These are phyloP conservation scores for Penicillium soppii DNA, from an alignment of 495 filamentous ascomycete genomes.

Conservation along the genomic window DNA sequence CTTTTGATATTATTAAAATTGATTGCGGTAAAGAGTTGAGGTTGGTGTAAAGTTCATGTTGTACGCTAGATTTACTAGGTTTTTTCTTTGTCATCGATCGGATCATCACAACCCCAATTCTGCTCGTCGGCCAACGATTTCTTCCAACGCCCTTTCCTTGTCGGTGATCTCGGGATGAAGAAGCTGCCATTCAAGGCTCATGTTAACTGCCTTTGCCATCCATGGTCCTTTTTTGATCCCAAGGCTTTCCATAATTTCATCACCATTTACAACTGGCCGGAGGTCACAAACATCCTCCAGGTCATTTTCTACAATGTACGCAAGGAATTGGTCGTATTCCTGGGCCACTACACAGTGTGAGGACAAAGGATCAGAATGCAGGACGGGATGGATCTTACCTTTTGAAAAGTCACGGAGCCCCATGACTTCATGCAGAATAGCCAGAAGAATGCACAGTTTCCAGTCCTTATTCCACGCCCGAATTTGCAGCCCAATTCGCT, in stretches of 20 bases:
- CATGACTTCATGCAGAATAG: slow-evolving; percentile 65
- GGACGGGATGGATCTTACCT: slow-evolving; percentile 22
- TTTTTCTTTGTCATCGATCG: slow-evolving; percentile 10
- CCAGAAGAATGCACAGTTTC: slow-evolving; percentile 70
- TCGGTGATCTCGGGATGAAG: slow-evolving; percentile 66
- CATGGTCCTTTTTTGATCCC: slow-evolving; percentile 68
- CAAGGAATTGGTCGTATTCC: slow-evolving; percentile 47
- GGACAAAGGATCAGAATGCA: slow-evolving; percentile 1
- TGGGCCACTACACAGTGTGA: slow-evolving; percentile 28
- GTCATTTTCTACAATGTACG: slow-evolving; percentile 39
- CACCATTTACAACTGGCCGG: slow-evolving; percentile 65
- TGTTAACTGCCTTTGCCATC: slow-evolving; percentile 70
- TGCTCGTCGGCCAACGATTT: slow-evolving; percentile 51
- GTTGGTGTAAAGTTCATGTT: not conserved
- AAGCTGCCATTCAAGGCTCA: slow-evolving; percentile 82
- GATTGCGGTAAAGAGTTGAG: too few relatives aligned
- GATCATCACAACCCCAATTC: slow-evolving; percentile 53
- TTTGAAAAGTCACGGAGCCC: slow-evolving; percentile 30
- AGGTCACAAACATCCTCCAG: slow-evolving; percentile 47
- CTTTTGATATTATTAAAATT: not conserved
- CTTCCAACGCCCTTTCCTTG: slow-evolving; percentile 61
- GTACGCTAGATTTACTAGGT: not conserved
- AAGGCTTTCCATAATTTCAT: slow-evolving; percentile 59
- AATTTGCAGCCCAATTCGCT: slow-evolving; percentile 71
- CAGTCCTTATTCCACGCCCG: slow-evolving; percentile 75